Conservation (phyloP, 768 basidiomycete genomes). For the Clitopilus passeckerianus region DNA sequence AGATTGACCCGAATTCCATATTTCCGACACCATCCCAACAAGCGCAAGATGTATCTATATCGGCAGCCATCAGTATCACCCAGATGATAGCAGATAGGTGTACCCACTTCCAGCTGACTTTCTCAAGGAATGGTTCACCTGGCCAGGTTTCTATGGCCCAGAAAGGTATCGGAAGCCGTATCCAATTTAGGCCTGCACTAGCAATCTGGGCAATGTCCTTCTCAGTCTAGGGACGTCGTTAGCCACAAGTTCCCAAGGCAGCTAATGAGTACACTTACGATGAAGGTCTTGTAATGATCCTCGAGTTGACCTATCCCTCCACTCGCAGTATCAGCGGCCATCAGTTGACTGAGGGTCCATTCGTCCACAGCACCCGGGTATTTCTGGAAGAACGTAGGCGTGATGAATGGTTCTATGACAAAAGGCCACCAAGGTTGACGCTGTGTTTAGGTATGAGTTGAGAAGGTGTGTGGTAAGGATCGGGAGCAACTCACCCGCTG, state of each 20-base stretch:
- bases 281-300: slow-evolving; percentile 72
- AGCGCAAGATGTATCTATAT: slow-evolving; percentile 62
- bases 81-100: background rate
- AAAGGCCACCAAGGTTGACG: slow-evolving; percentile 61
- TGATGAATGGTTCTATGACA: slow-evolving; percentile 60
- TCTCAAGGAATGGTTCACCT: slow-evolving; percentile 72
- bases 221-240: slow-evolving; percentile 48
- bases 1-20: slow-evolving; percentile 83
- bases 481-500: slow-evolving; percentile 35
- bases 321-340: slow-evolving; percentile 36
- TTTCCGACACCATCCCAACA: slow-evolving; percentile 81
- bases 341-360: slow-evolving; percentile 58
- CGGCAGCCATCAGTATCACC: background rate
- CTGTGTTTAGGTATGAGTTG: slow-evolving; percentile 16
- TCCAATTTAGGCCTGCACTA: slow-evolving; percentile 75
- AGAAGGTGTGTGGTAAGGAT: background rate
- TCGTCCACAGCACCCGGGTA: slow-evolving; percentile 55
- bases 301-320: slow-evolving; percentile 49
- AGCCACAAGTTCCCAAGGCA: background rate
- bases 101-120: slow-evolving; percentile 66
- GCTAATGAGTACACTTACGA: slow-evolving; percentile 38
- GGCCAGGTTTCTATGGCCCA: slow-evolving; percentile 81
- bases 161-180: slow-evolving; percentile 76
- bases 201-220: slow-evolving; percentile 78
- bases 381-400: slow-evolving; percentile 54